Evolutionary conservation across 768 basidiomycete genomes (phyloP).

Genomic region (Lentinula guzmanii): DNA sequence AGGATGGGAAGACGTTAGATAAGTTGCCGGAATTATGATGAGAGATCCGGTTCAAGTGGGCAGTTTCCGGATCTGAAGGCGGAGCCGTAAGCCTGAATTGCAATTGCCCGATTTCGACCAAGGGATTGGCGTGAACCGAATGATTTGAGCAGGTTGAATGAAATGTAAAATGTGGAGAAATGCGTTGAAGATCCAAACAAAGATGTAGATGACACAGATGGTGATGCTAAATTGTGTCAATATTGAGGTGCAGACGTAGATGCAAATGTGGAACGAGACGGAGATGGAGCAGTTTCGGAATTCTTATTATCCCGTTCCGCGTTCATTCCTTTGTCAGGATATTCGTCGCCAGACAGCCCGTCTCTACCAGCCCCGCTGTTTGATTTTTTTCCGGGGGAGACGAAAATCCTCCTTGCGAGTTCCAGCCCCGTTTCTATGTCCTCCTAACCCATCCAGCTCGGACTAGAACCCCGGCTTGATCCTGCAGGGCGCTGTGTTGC

Average conservation of each 20-base stretch:
- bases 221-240: background rate
- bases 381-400: background rate
- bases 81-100: background rate
- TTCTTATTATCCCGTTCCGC: background rate
- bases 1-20: background rate
- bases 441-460: background rate
- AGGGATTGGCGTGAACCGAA: background rate
- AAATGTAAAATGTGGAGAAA: background rate
- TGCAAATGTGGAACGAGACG: background rate
- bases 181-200: background rate
- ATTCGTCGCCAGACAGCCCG: background rate
- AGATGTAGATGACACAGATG: background rate
- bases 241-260: background rate
- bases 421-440: background rate
- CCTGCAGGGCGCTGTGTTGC: constrained; percentile 12
- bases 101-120: background rate
- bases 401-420: background rate
- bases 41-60: background rate
- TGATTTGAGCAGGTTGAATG: background rate
- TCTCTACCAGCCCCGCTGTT: background rate
- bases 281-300: background rate
- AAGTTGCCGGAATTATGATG: background rate
- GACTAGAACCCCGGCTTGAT: background rate
- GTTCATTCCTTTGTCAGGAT: background rate
- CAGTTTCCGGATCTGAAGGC: background rate